Evolutionary conservation across 495 filamentous ascomycete genomes (phyloP).

Genomic region (Penicillium lividum): DNA sequence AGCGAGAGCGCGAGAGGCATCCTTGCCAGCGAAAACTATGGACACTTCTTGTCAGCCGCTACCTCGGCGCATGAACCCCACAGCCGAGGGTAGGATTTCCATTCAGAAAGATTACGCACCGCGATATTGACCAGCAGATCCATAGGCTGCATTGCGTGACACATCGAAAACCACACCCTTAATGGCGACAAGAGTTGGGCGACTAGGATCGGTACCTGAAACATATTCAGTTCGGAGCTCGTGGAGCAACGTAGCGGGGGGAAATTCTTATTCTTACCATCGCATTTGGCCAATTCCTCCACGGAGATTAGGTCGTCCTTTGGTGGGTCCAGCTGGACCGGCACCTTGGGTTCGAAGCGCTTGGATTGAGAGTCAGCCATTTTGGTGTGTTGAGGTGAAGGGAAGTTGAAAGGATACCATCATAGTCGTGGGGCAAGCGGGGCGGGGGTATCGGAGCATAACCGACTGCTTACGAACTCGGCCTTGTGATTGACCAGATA

Average conservation of each 20-base stretch:
- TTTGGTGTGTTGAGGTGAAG: conserved; percentile 14
- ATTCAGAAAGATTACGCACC: conserved; percentile 52
- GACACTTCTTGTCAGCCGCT: conserved; percentile 13
- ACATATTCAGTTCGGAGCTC: background rate
- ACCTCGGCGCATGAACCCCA: background rate
- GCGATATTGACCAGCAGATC: conserved; percentile 78
- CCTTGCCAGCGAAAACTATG: conserved; percentile 91
- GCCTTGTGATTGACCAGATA: conserved; percentile 11
- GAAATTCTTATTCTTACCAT: conserved; percentile 57
- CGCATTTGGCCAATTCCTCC: conserved; percentile 74
- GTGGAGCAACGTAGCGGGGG: background rate
- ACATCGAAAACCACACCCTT: conserved; percentile 97
- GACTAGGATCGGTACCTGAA: conserved; percentile 59
- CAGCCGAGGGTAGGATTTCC: background rate
- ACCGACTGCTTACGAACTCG: conserved; percentile 20
- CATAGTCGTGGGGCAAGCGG: conserved; percentile 19
- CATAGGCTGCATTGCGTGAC: conserved; percentile 79
- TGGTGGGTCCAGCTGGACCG: conserved; percentile 79
- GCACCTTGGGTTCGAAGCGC: conserved; percentile 82
- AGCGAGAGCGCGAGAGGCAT: conserved; percentile 86
- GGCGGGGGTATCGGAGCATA: conserved; percentile 18
- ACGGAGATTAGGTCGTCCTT: conserved; percentile 80
- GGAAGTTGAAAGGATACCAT: background rate
- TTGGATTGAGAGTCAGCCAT: conserved; percentile 45
- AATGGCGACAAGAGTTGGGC: conserved; percentile 88